Conservation (phyloP, 345 rosid genomes). For the Hevea brasiliensis region DNA sequence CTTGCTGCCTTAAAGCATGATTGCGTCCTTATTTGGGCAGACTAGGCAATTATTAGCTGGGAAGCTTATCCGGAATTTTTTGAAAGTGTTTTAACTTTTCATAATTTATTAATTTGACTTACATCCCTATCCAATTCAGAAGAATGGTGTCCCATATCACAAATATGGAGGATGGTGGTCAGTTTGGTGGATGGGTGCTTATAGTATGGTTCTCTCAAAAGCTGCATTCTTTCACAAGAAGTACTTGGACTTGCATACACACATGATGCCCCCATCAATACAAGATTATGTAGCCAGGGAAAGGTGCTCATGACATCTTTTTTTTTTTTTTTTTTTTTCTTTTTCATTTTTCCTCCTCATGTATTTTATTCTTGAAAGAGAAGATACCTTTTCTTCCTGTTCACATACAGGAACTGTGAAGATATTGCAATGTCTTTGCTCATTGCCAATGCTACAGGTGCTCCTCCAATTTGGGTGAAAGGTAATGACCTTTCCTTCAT, state of each 20-base stretch:
- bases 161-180: slow-evolving; percentile 93
- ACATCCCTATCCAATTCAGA: neutral
- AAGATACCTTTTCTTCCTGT: slow-evolving; percentile 5
- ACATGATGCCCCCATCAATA: slow-evolving; percentile 16
- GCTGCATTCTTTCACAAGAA: slow-evolving; percentile 93
- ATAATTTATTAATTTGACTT: neutral
- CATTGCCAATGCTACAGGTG: slow-evolving; percentile 34
- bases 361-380: neutral
- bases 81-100: neutral
- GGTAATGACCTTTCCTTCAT: slow-evolving; percentile 8
- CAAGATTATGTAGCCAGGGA: slow-evolving; percentile 22
- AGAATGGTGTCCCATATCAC: slow-evolving; percentile 25
- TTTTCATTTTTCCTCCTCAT: neutral
- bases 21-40: neutral
- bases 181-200: slow-evolving; percentile 94
- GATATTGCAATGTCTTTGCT: slow-evolving; percentile 40
- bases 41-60: neutral
- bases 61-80: neutral
- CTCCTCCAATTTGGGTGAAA: slow-evolving; percentile 41
- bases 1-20: neutral
- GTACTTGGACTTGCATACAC: slow-evolving; percentile 34
- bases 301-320: slow-evolving; percentile 13
- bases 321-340: neutral
- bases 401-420: slow-evolving; percentile 29
- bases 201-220: slow-evolving; percentile 86